phyloP scores from a whole-genome alignment of 371 early-diverging fungal species.

The Capillidium rhysosporum region DNA sequence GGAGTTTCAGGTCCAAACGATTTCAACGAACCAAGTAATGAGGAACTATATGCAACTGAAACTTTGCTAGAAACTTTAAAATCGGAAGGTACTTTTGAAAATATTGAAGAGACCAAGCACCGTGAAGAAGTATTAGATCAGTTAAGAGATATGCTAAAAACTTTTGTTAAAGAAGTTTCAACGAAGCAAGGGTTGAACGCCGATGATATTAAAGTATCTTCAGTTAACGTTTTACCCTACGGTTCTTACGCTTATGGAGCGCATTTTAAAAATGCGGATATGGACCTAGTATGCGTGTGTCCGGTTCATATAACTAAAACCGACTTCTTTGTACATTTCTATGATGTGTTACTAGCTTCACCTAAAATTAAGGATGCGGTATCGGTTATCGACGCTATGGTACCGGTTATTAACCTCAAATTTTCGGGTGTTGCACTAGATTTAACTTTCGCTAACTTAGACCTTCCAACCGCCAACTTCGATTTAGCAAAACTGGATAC shows the following conservation, averaged over 20 bases:
- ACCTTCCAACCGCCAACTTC: slow-evolving; percentile 56
- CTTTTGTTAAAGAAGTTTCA: slow-evolving; percentile 63
- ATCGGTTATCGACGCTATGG: slow-evolving; percentile 84
- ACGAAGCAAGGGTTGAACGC: slow-evolving; percentile 48
- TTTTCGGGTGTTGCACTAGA: slow-evolving; percentile 91
- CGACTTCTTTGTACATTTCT: slow-evolving; percentile 90
- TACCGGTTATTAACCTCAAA: slow-evolving; percentile 94
- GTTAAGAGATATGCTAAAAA: slow-evolving; percentile 63
- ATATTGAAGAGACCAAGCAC: slow-evolving; percentile 24
- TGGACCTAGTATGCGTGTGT: slow-evolving; percentile 96
- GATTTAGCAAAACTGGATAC: slow-evolving; percentile 75
- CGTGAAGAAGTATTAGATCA: slow-evolving; percentile 64
- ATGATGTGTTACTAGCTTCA: slow-evolving; percentile 56
- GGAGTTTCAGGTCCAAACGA: not conserved
- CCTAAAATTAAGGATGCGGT: slow-evolving; percentile 83
- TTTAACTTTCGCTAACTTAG: slow-evolving; percentile 84
- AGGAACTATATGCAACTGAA: slow-evolving; percentile 27
- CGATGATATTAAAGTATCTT: slow-evolving; percentile 58
- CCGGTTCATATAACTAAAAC: slow-evolving; percentile 86
- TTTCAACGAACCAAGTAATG: slow-evolving; percentile 10
- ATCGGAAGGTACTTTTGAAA: slow-evolving; percentile 32
- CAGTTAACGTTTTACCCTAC: slow-evolving; percentile 97
- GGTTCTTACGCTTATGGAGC: slow-evolving; percentile 98
- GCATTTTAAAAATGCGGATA: slow-evolving; percentile 91
- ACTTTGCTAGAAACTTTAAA: slow-evolving; percentile 24